Evolutionary conservation across 768 basidiomycete species (phyloP), one percentile per base, ranked within the genome.

Genomic region (Atractiella rhizophila): DNA sequence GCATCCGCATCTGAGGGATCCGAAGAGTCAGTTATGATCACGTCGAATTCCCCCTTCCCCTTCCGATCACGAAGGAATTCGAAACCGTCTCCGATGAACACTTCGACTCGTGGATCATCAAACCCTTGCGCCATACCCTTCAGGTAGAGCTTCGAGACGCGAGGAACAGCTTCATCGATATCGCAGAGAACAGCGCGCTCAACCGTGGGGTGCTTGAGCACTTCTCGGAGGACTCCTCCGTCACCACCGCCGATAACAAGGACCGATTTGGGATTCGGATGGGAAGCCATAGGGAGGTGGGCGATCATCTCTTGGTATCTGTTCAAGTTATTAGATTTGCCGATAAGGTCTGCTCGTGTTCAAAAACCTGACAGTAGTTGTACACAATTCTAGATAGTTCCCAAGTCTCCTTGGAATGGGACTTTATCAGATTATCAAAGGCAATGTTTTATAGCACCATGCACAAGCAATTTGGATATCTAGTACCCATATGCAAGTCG

Each of bases 251-350:
- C 91, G 46, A 98, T 86, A 43, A 98, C 91, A 26, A 98, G 73
- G 15, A 96, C 88, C 53, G 76, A 74, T 61, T 79, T 76, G 1
- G 88, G 91, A 64, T 91, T 78, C 19, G 91, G 88, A 61, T 98
- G 91, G 45, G 74, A 82, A 11, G 81, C 74, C 48, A 96, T 67
- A n/a, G 91, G 91, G 39, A 98, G 63, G 62, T 96, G 88, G 5
- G 88, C 69, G 54, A 98, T 96, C 88, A 96, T 91, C 64, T 98
- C 88, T 56, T 94, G 52, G 61, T 96, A 94, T 10, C 83, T 91
- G 52, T 10, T n/a, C n/a, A n/a, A n/a, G n/a, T n/a, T n/a, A n/a
- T n/a, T n/a, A n/a, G n/a, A n/a, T n/a, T n/a, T n/a, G n/a, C n/a
- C n/a, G n/a, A n/a, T n/a, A n/a, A n/a, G n/a, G n/a, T n/a, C n/a